Percentiles rank a stretch among this genome's conserved stretches.
phyloP scores from a whole-genome alignment of 352 stramenopile species.

The Peronospora farinosa region DNA sequence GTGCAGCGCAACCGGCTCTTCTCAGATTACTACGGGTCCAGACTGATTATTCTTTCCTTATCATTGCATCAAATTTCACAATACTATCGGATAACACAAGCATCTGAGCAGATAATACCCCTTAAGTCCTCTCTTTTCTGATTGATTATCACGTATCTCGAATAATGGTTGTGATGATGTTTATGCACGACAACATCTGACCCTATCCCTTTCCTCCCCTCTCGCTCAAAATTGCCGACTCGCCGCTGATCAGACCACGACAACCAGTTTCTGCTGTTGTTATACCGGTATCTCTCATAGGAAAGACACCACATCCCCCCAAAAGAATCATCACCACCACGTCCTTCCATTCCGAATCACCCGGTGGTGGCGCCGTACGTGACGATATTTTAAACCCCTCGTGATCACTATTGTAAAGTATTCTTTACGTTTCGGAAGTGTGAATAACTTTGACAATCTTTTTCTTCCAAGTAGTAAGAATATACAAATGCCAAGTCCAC shows the following conservation, averaged over 20 bases:
- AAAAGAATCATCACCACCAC: too few relatives aligned
- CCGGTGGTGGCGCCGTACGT: neutral
- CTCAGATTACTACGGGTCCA: constrained; percentile 13
- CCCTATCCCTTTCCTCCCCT: constrained; percentile 12
- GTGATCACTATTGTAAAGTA: neutral
- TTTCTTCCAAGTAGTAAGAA: neutral
- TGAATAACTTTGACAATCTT: neutral
- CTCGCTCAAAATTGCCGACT: constrained; percentile 3
- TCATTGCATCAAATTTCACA: neutral
- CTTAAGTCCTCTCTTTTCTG: neutral
- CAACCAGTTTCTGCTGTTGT: neutral
- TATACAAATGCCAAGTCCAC: constrained; percentile 19
- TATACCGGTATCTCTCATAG: neutral
- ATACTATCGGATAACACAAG: neutral
- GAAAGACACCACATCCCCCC: neutral
- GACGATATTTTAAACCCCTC: neutral
- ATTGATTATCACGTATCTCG: constrained; percentile 4
- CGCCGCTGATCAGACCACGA: too few relatives aligned
- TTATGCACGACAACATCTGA: neutral
- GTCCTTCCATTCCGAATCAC: neutral
- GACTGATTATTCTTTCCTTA: neutral
- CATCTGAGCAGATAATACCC: too few relatives aligned
- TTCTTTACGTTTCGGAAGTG: neutral
- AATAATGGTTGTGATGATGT: neutral
- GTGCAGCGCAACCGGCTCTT: constrained; percentile 11